Evolutionary conservation across 176 grass and related monocot genomes (phyloP), one percentile per base, ranked within the genome.

Genomic region (Aegilops umbellulata): DNA sequence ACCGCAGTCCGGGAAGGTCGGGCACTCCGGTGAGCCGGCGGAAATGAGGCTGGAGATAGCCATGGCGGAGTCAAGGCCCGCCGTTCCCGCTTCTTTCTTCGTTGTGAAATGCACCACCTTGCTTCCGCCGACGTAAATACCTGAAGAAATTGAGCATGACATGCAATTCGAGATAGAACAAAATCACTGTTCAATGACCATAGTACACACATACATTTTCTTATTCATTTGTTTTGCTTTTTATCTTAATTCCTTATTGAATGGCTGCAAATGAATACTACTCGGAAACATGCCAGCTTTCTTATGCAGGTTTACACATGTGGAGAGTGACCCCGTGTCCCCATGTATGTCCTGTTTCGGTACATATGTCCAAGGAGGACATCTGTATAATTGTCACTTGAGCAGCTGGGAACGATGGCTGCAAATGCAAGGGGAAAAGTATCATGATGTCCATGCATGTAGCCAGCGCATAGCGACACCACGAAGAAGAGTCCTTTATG

Each of bases 81-180:
- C 24, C 1, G 87, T 32, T 8, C 86, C 90, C 3, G 87, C 88
- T 51, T 84, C 85, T 83, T 87, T 91, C 81, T 91, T 91, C 49
- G 72, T 24, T 1, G 92, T 97, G 82, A 97, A 97, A 60, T 97
- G 95, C 32, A 91, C 93, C 51, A 97, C 92, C 80, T 92, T 97
- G 90, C 83, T 89, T 53, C 93, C 90, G 80, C 95, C 92, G 1
- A 91, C 89, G 82, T 94, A 91, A 31, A 97, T 93, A 19, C 95
- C 92, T 94, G 82, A 8, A 73, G n/a, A 74, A 27, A 27, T 2
- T 20, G 36, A 85, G 47, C 19, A 83, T 31, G 17, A 57, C 71
- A 74, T 42, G 27, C 22, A 64, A 32, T 20, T 69, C 1, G 61
- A 53, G 49, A 53, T 53, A 9, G 6, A 47, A 68, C 41, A 22